phyloP scores from a whole-genome alignment of 2,329 filamentous ascomycete genomes.

The Hypomyces perniciosus region DNA sequence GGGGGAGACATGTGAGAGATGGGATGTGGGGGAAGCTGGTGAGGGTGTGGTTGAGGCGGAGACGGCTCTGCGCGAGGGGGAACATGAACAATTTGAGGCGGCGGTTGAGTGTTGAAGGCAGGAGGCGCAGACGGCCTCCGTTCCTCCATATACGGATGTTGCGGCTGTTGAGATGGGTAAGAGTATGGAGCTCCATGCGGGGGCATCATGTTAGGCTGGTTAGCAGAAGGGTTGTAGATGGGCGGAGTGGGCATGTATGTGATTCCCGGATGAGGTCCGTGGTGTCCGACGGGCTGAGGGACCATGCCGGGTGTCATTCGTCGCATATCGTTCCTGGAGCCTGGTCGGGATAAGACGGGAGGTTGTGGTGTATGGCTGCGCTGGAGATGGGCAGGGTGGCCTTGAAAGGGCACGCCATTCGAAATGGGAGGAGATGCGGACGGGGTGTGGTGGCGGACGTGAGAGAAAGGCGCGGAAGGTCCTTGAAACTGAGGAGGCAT shows the following conservation, averaged over 20 bases:
- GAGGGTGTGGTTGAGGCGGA: conserved; percentile 52
- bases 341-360: conserved; percentile 55
- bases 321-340: conserved; percentile 73
- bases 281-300: conserved; percentile 57
- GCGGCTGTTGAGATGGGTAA: conserved; percentile 25
- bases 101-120: conserved; percentile 53
- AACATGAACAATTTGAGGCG: conserved; percentile 41
- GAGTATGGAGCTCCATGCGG: conserved; percentile 36
- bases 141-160: conserved; percentile 71
- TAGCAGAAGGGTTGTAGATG: conserved; percentile 64
- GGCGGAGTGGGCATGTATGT: conserved; percentile 80
- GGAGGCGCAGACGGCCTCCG: conserved; percentile 69
- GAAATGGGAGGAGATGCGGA: conserved; percentile 84
- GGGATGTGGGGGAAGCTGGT: conserved; percentile 42
- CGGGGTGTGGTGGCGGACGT: conserved; percentile 74
- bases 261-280: conserved; percentile 56
- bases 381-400: conserved; percentile 37
- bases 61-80: conserved; percentile 50
- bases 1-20: conserved; percentile 47
- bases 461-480: conserved; percentile 57
- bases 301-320: conserved; percentile 69
- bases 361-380: conserved; percentile 80
- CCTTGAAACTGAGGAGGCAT: conserved; percentile 66
- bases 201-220: conserved; percentile 31
- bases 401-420: conserved; percentile 66